Percentiles rank a stretch among this genome's conserved stretches.
These are phyloP conservation scores for Apiotrichum laibachii DNA, from an alignment of 1,284 basidiomycete species.

Conservation along the genomic window DNA sequence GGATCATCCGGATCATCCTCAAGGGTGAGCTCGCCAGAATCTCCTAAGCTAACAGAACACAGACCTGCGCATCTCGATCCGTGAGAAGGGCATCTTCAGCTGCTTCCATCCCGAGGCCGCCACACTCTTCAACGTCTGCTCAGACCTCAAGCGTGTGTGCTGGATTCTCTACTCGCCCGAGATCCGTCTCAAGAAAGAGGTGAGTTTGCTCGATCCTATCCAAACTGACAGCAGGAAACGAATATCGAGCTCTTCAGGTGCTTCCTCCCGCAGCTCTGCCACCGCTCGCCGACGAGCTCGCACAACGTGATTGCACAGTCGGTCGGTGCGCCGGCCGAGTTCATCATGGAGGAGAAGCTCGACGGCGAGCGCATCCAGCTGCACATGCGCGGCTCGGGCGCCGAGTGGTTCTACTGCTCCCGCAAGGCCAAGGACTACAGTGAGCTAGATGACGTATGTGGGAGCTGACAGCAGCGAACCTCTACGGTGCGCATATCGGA, in stretches of 20 bases:
- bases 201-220: constrained; percentile 49
- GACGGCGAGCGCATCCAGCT: constrained; percentile 93
- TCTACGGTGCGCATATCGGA: constrained; percentile 79
- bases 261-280: constrained; percentile 91
- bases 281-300: constrained; percentile 67
- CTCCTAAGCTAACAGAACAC: background rate
- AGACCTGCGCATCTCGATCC: constrained; percentile 54
- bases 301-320: constrained; percentile 78
- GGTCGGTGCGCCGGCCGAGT: constrained; percentile 66
- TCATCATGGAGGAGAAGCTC: constrained; percentile 91
- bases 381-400: constrained; percentile 73
- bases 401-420: constrained; percentile 84
- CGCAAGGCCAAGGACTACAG: constrained; percentile 93
- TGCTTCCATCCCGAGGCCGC: constrained; percentile 88
- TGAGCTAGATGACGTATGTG: constrained; percentile 12
- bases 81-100: constrained; percentile 77
- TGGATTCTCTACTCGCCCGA: constrained; percentile 56
- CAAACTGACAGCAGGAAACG: constrained; percentile 62
- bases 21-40: constrained; percentile 58
- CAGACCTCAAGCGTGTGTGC: constrained; percentile 85
- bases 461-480: constrained; percentile 53
- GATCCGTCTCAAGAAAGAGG: constrained; percentile 51
- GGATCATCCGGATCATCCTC: constrained; percentile 88
- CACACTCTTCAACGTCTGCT: constrained; percentile 88
- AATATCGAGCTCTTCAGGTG: constrained; percentile 72